Evolutionary conservation across 75 land plant genomes (phyloP).

Genomic region (Sequoia sempervirens): DNA sequence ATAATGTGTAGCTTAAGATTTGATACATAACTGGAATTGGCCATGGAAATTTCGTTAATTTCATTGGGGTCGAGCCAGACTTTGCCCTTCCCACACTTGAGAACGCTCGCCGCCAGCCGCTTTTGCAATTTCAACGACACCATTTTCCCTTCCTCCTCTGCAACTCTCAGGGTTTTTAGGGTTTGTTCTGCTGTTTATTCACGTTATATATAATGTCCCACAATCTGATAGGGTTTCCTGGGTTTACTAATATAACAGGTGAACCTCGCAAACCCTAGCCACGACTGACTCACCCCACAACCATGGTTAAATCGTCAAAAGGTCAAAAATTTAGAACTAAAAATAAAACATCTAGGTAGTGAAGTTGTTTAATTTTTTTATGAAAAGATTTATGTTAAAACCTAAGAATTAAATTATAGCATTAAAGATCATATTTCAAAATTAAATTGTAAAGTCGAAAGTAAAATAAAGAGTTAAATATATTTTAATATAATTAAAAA

Average conservation of each 20-base stretch:
- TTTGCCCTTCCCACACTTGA: slow-evolving; percentile 78
- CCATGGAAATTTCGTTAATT: slow-evolving; percentile 79
- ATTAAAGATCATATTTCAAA: too few relatives aligned
- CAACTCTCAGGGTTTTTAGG: background rate
- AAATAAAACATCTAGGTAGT: background rate
- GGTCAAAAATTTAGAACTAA: background rate
- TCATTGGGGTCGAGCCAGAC: slow-evolving; percentile 90
- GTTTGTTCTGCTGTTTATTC: background rate
- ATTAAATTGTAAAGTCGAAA: too few relatives aligned
- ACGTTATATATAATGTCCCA: background rate
- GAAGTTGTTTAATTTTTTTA: too few relatives aligned
- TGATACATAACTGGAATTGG: slow-evolving; percentile 51
- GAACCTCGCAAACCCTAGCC: background rate
- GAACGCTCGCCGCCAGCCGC: slow-evolving; percentile 81
- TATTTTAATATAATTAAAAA: too few relatives aligned
- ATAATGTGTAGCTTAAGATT: background rate
- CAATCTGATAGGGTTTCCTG: background rate
- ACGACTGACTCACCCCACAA: background rate
- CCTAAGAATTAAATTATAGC: too few relatives aligned
- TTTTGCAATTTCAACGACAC: slow-evolving; percentile 84
- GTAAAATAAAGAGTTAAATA: too few relatives aligned
- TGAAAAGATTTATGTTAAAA: too few relatives aligned
- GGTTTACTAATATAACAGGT: background rate
- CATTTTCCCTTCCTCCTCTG: slow-evolving; percentile 25
- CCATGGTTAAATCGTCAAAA: background rate